Evolutionary conservation across 768 basidiomycete species (phyloP), one percentile per base, ranked within the genome.

Genomic region (Phlegmacium glaucopus): DNA sequence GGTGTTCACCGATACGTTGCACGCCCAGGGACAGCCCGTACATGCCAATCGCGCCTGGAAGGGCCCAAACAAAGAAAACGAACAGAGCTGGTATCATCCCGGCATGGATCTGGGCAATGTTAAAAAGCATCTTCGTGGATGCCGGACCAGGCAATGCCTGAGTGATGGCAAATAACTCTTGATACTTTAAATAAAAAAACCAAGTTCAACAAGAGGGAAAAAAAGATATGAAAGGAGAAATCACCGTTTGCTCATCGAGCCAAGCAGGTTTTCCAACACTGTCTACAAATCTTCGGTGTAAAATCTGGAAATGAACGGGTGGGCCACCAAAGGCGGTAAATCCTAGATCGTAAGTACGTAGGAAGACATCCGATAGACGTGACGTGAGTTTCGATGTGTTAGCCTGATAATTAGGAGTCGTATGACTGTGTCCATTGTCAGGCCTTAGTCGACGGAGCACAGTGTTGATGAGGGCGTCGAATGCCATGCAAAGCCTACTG

Each of bases 41-140:
- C 77, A 80, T 79, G 3, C 68, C 71, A 9, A 70, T 49, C 5
- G 75, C 74, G 8, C 72, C 73, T 2, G 79, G 79, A n/a, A 76
- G 60, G 4, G 72, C 69, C 71, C 74, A 72, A 25, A 74, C 47
- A 13, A 71, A 48, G 59, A 76, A 75, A 16, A 69, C 67, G 9
- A 75, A 52, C 10, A 75, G 37, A 13, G 71, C 75, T 26, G 74
- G 64, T 8, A 73, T 44, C 28, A 65, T 39, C 8, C 77, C 77
- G 26, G 71, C 70, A 32, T 67, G 71, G 15, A 75, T 65, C 15
- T 70, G 65, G 0, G 65, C 68, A 25, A 79, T 75, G 29, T 61
- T 68, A 61, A 77, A 77, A 1, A 74, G 68, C 64, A 79, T 68
- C 53, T 77, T 72, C 8, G 73, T 76, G 11, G 69, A 68, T 11